Evolutionary conservation across 225 moss, liverwort and hornwort genomes (phyloP).

Genomic region (Marchantia paleacea): DNA sequence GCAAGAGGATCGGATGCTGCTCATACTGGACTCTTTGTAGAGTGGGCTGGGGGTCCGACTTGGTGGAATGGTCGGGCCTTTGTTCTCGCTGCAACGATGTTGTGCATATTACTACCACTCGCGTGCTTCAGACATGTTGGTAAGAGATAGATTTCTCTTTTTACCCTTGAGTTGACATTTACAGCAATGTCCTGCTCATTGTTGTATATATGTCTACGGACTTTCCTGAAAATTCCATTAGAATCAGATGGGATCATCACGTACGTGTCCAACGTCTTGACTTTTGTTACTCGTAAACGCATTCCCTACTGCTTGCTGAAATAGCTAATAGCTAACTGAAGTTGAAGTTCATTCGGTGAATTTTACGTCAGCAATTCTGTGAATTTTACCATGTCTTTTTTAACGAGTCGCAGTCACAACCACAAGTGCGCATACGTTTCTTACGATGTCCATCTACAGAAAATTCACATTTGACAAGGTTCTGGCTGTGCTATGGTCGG

Average conservation of each 20-base stretch:
- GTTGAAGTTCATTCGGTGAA: neutral
- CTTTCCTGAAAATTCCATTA: too few relatives aligned
- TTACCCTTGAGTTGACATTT: neutral
- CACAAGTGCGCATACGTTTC: neutral
- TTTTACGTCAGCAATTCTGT: neutral
- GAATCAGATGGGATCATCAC: too few relatives aligned
- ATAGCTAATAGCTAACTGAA: neutral
- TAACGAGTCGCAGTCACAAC: neutral
- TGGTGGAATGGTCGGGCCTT: conserved; percentile 90
- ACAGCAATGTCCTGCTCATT: too few relatives aligned
- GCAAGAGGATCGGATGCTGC: conserved; percentile 43
- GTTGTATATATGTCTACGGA: too few relatives aligned
- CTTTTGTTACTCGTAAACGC: too few relatives aligned
- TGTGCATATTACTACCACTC: conserved; percentile 60
- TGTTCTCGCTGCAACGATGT: conserved; percentile 59
- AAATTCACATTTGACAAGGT: too few relatives aligned
- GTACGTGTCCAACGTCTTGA: too few relatives aligned
- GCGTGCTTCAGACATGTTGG: conserved; percentile 71
- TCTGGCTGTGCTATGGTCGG: neutral
- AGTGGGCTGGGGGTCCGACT: conserved; percentile 72
- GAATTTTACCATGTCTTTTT: neutral
- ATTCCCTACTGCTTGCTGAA: neutral
- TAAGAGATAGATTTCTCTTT: conserved; percentile 26
- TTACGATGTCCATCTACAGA: neutral
- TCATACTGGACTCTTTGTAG: conserved; percentile 66